Evolutionary conservation across 306 rosid genomes (phyloP).

Genomic region (Sphenostylis stenocarpa): DNA sequence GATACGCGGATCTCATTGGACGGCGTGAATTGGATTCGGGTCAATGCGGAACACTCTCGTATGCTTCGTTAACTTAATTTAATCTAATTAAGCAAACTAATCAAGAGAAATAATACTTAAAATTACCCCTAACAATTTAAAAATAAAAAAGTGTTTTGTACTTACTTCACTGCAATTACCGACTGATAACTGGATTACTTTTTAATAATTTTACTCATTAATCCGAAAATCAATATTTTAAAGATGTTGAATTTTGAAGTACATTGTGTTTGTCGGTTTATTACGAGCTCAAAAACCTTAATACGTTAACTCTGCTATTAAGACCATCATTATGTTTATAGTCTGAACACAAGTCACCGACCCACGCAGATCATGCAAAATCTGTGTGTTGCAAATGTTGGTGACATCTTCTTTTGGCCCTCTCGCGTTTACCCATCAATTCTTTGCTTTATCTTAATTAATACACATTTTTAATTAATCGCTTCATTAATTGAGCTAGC

Average conservation of each 20-base stretch:
- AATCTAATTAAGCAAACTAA: background rate
- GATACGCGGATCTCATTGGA: constrained; percentile 60
- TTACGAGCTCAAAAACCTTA: too few species aligned
- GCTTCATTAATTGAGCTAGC: constrained; percentile 22
- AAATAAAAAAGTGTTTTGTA: too few species aligned
- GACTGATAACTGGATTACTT: too few species aligned
- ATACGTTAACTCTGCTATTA: too few species aligned
- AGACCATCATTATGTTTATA: background rate
- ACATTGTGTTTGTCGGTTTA: too few species aligned
- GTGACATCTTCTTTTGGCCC: constrained; percentile 36
- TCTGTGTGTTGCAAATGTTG: constrained; percentile 47
- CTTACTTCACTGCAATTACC: too few species aligned
- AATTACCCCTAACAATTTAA: background rate
- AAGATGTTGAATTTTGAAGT: too few species aligned
- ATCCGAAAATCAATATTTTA: too few species aligned
- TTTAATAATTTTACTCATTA: too few species aligned
- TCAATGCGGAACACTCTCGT: constrained; percentile 13
- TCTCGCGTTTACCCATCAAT: constrained; percentile 22
- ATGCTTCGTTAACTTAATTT: constrained; percentile 4
- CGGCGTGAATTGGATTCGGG: constrained; percentile 48
- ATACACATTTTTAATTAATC: background rate
- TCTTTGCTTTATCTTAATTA: constrained; percentile 7
- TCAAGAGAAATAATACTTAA: background rate
- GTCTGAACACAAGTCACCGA: constrained; percentile 45
- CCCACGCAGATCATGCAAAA: constrained; percentile 54